Conservation (phyloP, 2,329 filamentous ascomycete genomes). For the Ophiostoma sp. region DNA sequence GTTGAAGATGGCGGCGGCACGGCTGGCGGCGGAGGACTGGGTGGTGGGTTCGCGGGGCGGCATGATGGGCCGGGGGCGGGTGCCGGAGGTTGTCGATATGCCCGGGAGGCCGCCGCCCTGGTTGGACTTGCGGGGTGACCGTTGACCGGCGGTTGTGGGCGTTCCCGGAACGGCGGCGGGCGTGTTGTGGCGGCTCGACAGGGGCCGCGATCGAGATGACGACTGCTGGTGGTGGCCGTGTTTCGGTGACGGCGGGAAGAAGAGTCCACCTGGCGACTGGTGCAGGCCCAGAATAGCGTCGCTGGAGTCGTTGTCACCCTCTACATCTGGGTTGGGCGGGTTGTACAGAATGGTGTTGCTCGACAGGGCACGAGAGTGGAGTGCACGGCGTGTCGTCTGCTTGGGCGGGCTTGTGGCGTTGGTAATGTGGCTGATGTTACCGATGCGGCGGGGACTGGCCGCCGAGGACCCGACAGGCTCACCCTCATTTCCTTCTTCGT, state of each 20-base stretch:
- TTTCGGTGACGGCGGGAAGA: slow-evolving; percentile 48
- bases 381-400: slow-evolving; percentile 34
- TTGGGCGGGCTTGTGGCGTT: slow-evolving; percentile 20
- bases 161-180: slow-evolving; percentile 40
- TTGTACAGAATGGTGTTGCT: slow-evolving; percentile 84
- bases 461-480: neutral
- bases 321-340: slow-evolving; percentile 49
- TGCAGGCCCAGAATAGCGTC: neutral
- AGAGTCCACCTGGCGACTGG: slow-evolving; percentile 28
- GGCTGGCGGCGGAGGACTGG: slow-evolving; percentile 54
- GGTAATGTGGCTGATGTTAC: slow-evolving; percentile 15
- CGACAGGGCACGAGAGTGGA: slow-evolving; percentile 73
- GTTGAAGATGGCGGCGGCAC: slow-evolving; percentile 50
- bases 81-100: slow-evolving; percentile 27
- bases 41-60: slow-evolving; percentile 54
- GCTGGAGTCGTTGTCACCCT: neutral
- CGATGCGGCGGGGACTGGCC: neutral
- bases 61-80: slow-evolving; percentile 58
- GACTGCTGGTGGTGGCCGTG: slow-evolving; percentile 31
- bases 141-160: slow-evolving; percentile 36
- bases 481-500: neutral
- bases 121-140: slow-evolving; percentile 50
- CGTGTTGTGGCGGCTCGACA: slow-evolving; percentile 45
- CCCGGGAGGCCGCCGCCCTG: slow-evolving; percentile 38
- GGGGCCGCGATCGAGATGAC: slow-evolving; percentile 37